Percentiles rank a stretch among this genome's conserved stretches.
phyloP scores from a whole-genome alignment of 1,284 basidiomycete species.

The Ustilago bromivora region DNA sequence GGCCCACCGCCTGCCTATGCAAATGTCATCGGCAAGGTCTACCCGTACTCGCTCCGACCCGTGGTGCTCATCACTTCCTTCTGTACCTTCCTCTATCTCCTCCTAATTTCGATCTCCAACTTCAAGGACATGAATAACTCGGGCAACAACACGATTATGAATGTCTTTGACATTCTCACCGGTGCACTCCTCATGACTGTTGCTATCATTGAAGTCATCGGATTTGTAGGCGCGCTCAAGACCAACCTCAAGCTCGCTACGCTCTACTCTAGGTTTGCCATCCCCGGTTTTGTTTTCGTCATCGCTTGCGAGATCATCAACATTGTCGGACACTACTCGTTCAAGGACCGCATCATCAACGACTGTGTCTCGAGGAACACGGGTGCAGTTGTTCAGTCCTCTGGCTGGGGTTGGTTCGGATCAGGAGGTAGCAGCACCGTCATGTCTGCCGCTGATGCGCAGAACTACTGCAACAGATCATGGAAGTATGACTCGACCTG shows the following conservation, averaged over 20 bases:
- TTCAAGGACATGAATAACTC: constrained; percentile 38
- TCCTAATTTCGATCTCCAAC: constrained; percentile 45
- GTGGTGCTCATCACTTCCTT: constrained; percentile 59
- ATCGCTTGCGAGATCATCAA: constrained; percentile 53
- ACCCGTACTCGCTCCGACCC: constrained; percentile 58
- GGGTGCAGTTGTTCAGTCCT: constrained; percentile 20
- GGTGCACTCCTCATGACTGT: constrained; percentile 49
- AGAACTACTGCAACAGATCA: constrained; percentile 42
- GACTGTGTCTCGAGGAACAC: constrained; percentile 54
- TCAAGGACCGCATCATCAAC: constrained; percentile 52
- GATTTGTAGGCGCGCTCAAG: constrained; percentile 50
- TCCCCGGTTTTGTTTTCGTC: constrained; percentile 46
- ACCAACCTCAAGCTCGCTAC: constrained; percentile 39
- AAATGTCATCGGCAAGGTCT: constrained; percentile 49
- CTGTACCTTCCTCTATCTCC: constrained; percentile 56
- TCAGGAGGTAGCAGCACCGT: constrained; percentile 16
- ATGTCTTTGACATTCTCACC: constrained; percentile 47
- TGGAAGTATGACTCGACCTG: constrained; percentile 53
- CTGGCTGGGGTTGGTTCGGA: constrained; percentile 32
- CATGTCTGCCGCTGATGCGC: constrained; percentile 43
- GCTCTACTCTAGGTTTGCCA: constrained; percentile 37
- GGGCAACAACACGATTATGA: constrained; percentile 49
- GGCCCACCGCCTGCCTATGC: constrained; percentile 56
- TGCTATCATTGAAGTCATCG: constrained; percentile 52
- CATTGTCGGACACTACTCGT: constrained; percentile 51